Base-by-base conservation (phyloP, 768 basidiomycete species). In the Pisolithus sp. region DNA sequence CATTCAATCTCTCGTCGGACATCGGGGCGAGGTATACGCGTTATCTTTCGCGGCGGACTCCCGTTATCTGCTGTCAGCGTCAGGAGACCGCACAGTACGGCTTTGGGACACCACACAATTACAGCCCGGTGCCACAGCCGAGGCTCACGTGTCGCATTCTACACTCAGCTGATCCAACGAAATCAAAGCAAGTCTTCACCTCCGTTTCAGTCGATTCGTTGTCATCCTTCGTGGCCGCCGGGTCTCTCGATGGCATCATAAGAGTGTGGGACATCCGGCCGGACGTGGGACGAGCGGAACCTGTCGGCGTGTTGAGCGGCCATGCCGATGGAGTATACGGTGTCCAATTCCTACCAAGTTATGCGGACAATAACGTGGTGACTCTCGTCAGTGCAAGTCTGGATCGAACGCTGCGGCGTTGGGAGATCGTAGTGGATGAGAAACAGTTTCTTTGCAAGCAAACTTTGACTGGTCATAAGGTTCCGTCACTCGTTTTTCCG, bases 191-290 rank as follows among this genome's bases (percentile, higher is more conserved):
- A 21, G 66, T 66, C 44, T 62, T 66, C 24, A 68, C 66, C 43
- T 68, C 67, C 2, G 56, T 68, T 21, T 30, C 67, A 1, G 59
- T 68, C 23, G 61, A 69, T 47, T 30, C 46, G 2, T 51, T 59
- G 51, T 75, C 77, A 4, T 68, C 66, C 44, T 69, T 76, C 50
- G 71, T 79, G 18, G 80, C 78, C 36, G 74, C 79, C 34, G 80
- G 78, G 8, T 71, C 70, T 30, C 69, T 81, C n/a, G 78, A 80
- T 58, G 74, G 75, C 21, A 65, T 73, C 50, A 68, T 81, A 28
- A 71, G 79, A 48, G 68, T 81, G 12, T 81, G 80, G 79, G 71
- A 79, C 53, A 64, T 75, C 49, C 59, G 65, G 41, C 72, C 71
- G 4, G 76, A 72, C 12, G 54, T 53, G n/a, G 62, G 68, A 24